Evolutionary conservation across 176 grass and related monocot species (phyloP), one percentile per base, ranked within the genome.

Genomic region (Poa annua): DNA sequence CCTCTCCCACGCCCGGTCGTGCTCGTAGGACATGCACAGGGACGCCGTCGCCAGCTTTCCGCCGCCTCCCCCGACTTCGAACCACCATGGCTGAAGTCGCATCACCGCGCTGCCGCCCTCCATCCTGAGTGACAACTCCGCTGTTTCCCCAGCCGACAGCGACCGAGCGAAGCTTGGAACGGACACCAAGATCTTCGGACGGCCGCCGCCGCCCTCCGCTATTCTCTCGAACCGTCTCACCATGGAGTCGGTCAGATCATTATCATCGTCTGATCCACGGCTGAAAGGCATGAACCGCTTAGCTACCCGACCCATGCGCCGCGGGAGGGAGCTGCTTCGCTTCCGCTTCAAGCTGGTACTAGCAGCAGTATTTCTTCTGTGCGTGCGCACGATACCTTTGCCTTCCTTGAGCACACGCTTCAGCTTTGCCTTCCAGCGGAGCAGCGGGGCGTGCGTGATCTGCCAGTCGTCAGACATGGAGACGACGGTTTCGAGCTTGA

Each of bases 371-470:
- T 36, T 39, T 0, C 42, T 32, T 56, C 32, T 50, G 4, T 74
- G 25, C 2, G 41, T 2, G n/a, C 69, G 81, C 2, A 83, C 3
- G 42, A 35, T 10, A 15, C 17, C 39, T n/a, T 75, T 83, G 81
- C 70, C 42, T 83, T 74, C 81, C 81, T 63, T 51, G 19, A 71
- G 13, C 12, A 75, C 42, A 38, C 70, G 56, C 56, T 75, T 83
- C 29, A 83, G 13, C 81, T 83, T 83, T 36, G 70, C 42, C 29
- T 64, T 64, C 81, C 55, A 64, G 21, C 33, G 70, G 55, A 74
- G 56, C 11, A 83, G 61, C 0, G 56, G 70, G 11, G 6, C 5
- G 25, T 83, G 69, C 3, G 19, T 64, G 70, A 75, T 48, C 26
- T 35, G 41, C 42, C 45, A 83, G 50, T 36, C 55, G 29, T 83